A percentile compares a stretch with the other conserved stretches of the same genome.
phyloP scores from a whole-genome alignment of 148 eudicot genomes.

The Rhododendron kiyosumense region DNA sequence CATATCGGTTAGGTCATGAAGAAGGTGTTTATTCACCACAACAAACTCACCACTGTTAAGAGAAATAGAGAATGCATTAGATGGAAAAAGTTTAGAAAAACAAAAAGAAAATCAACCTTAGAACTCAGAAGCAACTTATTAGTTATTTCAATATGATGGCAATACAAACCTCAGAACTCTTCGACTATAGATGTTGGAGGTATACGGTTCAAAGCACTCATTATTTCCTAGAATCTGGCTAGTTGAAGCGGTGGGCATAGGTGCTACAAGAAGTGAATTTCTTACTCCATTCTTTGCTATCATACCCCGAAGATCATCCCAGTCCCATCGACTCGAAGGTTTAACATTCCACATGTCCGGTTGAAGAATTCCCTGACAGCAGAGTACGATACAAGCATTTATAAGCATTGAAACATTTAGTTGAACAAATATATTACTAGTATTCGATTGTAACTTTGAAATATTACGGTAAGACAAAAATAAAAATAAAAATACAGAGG shows the following conservation, averaged over 20 bases:
- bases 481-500: background rate
- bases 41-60: slow-evolving; percentile 92
- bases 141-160: background rate
- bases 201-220: slow-evolving; percentile 97
- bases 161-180: slow-evolving; percentile 74
- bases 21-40: slow-evolving; percentile 96
- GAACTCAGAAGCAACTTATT: slow-evolving; percentile 1
- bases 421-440: slow-evolving; percentile 25
- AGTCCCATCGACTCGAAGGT: slow-evolving; percentile 87
- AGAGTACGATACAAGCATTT: background rate
- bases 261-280: slow-evolving; percentile 94
- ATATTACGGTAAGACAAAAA: background rate
- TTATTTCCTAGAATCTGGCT: slow-evolving; percentile 98
- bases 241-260: slow-evolving; percentile 99
- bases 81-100: background rate
- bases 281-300: slow-evolving; percentile 73
- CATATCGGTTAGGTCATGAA: slow-evolving; percentile 88
- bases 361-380: slow-evolving; percentile 74
- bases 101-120: background rate
- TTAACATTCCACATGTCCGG: slow-evolving; percentile 97
- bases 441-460: background rate
- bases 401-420: slow-evolving; percentile 10
- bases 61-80: background rate
- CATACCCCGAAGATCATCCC: slow-evolving; percentile 65
- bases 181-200: slow-evolving; percentile 89